Evolutionary conservation across 768 basidiomycete species (phyloP).

Genomic region (Cubamyces sp.): DNA sequence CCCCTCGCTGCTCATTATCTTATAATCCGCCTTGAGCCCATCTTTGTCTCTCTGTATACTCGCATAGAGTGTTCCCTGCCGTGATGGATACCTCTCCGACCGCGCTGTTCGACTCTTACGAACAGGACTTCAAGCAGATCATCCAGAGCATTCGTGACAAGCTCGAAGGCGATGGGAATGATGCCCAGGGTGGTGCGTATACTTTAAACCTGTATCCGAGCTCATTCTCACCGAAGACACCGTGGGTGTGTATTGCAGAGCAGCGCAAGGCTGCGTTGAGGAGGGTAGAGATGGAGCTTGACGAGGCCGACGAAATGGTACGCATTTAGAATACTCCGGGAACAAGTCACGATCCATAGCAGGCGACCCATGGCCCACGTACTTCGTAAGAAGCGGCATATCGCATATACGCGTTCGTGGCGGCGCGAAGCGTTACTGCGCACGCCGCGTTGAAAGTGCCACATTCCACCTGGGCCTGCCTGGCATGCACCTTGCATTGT

Average conservation of each 20-base stretch:
- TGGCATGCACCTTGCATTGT: no score
- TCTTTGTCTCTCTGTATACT: not conserved
- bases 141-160: conserved; percentile 74
- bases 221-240: not conserved
- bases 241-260: conserved; percentile 55
- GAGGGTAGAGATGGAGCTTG: conserved; percentile 91
- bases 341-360: no score
- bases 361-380: no score
- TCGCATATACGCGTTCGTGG: not conserved
- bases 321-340: conserved; percentile 26
- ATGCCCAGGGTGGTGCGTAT: conserved; percentile 68
- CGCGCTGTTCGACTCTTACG: conserved; percentile 88
- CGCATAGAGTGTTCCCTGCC: not conserved
- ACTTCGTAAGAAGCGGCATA: no score
- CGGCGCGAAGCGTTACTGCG: no score
- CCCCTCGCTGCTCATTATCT: not conserved
- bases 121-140: conserved; percentile 89
- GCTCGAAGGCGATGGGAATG: conserved; percentile 70
- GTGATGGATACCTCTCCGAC: conserved; percentile 84
- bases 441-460: no score
- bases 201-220: not conserved
- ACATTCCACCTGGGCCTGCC: no score
- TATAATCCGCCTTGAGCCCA: no score
- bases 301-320: conserved; percentile 98
- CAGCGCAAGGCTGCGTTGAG: conserved; percentile 79